These are phyloP conservation scores for Picea glauca DNA, from an alignment of 75 land plant species.

Conservation along the genomic window DNA sequence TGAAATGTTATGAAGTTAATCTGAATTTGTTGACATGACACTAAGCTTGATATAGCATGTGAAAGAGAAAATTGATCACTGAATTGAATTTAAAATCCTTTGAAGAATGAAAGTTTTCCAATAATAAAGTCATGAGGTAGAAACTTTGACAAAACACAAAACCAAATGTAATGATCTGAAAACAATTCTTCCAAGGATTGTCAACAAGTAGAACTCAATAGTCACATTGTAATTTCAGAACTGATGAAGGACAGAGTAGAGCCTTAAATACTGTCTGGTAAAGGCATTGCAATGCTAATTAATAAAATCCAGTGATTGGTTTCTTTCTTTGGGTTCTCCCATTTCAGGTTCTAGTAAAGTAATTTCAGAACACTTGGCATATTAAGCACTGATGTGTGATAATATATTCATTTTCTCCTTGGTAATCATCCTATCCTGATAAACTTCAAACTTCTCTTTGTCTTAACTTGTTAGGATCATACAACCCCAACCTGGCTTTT, in stretches of 20 bases:
- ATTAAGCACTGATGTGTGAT: no score
- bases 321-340: neutral
- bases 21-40: neutral
- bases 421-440: no score
- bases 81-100: neutral
- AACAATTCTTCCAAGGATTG: neutral
- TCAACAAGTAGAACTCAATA: neutral
- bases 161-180: neutral
- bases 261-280: neutral
- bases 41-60: neutral
- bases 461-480: no score
- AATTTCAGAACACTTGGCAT: neutral
- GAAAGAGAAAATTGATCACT: neutral
- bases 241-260: neutral
- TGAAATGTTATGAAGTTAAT: neutral
- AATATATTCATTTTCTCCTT: no score
- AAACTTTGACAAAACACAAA: no score
- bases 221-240: neutral
- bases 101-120: neutral
- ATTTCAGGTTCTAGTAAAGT: neutral
- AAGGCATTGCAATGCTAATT: neutral
- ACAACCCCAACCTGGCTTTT: no score
- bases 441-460: no score
- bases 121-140: neutral
- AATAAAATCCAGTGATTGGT: neutral